These are phyloP conservation scores for Typha latifolia DNA, from an alignment of 176 grass and related monocot species.

Conservation along the genomic window DNA sequence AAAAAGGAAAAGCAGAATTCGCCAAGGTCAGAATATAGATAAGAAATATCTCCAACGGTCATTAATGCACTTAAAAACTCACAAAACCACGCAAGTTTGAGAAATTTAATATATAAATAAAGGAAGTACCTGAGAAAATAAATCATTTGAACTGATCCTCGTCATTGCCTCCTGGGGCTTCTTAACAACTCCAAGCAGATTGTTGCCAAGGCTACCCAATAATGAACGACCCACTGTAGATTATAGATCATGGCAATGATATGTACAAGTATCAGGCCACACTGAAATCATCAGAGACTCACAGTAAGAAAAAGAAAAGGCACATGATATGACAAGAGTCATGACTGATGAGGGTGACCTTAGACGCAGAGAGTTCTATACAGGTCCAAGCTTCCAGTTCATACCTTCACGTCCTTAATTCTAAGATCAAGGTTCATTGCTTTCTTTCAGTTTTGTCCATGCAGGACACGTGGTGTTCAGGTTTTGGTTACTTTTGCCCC, in stretches of 20 bases:
- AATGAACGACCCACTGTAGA: constrained; percentile 42
- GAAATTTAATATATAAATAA: not conserved
- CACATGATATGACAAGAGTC: no score
- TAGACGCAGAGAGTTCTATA: no score
- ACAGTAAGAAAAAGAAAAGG: no score
- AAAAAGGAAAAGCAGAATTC: not conserved
- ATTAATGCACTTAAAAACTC: not conserved
- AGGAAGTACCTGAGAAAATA: constrained; percentile 12
- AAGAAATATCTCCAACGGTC: not conserved
- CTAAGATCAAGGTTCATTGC: no score
- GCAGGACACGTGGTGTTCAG: no score
- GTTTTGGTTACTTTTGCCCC: no score
- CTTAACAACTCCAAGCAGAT: constrained; percentile 31
- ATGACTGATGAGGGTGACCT: no score
- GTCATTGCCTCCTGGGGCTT: constrained; percentile 14
- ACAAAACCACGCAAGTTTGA: not conserved
- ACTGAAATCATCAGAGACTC: no score
- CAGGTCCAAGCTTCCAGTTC: no score
- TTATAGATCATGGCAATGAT: constrained; percentile 9
- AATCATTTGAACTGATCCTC: constrained; percentile 25
- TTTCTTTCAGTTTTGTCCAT: no score
- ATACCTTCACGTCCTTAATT: no score
- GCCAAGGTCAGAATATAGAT: not conserved
- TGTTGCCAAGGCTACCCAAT: constrained; percentile 43
- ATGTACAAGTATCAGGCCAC: no score